A percentile compares a stretch with the other conserved stretches of the same genome.
These are phyloP conservation scores for Massarina eburnea DNA, from an alignment of 2,329 filamentous ascomycete genomes.

Conservation along the genomic window DNA sequence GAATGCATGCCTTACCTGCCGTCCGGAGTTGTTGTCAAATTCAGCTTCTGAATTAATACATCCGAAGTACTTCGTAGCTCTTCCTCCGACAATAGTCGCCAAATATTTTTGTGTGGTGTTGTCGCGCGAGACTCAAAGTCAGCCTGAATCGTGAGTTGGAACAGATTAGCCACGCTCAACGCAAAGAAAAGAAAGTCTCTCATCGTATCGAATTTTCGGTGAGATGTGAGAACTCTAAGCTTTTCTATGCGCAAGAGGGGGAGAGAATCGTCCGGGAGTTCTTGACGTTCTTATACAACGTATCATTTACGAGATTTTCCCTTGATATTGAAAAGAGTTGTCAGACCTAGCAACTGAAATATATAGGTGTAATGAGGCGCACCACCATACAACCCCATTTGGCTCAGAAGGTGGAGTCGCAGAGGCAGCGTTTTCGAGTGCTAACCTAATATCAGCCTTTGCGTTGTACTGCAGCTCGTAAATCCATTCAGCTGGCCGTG, in stretches of 20 bases:
- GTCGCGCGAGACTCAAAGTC: conserved; percentile 2
- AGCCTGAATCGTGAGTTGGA: neutral
- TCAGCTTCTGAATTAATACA: conserved; percentile 4
- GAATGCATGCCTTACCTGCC: conserved; percentile 1
- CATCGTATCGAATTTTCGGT: conserved; percentile 1
- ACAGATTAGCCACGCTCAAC: conserved; percentile 1
- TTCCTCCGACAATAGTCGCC: conserved; percentile 5
- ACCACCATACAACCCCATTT: no score
- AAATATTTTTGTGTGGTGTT: conserved; percentile 9
- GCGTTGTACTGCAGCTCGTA: no score
- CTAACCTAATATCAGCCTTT: no score
- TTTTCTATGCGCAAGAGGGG: no score
- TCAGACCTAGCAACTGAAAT: no score
- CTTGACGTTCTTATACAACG: no score
- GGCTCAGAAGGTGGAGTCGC: no score
- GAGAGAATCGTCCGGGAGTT: neutral
- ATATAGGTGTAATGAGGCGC: no score
- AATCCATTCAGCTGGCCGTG: no score
- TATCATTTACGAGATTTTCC: no score
- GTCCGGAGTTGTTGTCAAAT: conserved; percentile 2
- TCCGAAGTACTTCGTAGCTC: conserved; percentile 2
- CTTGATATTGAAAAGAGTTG: no score
- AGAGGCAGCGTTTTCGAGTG: no score
- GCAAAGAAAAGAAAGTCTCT: neutral
- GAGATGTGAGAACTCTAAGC: neutral